phyloP scores from a whole-genome alignment of 257 asterid species.

The Petunia secreta region DNA sequence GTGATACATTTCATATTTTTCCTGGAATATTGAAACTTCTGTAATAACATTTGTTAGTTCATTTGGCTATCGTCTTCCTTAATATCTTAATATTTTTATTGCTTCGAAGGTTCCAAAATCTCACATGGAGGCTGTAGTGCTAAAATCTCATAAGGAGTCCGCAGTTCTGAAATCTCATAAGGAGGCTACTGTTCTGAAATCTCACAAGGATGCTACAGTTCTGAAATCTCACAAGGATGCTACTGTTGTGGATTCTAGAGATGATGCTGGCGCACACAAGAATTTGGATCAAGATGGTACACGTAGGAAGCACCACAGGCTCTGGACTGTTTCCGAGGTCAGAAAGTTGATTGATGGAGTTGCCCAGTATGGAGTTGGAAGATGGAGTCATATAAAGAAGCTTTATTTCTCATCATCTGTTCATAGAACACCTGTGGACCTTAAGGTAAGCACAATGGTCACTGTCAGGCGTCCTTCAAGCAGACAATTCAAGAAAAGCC shows the following conservation, averaged over 20 bases:
- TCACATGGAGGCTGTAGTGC: no score
- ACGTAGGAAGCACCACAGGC: slow-evolving; percentile 82
- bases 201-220: slow-evolving; percentile 20
- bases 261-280: slow-evolving; percentile 35
- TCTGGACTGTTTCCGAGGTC: slow-evolving; percentile 90
- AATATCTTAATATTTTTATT: neutral
- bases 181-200: slow-evolving; percentile 12
- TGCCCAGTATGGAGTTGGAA: slow-evolving; percentile 86
- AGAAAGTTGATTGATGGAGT: slow-evolving; percentile 84
- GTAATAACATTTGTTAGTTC: neutral
- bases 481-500: neutral
- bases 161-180: slow-evolving; percentile 13
- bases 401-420: slow-evolving; percentile 71
- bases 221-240: slow-evolving; percentile 30
- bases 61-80: slow-evolving; percentile 2
- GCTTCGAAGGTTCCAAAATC: no score
- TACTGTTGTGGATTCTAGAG: slow-evolving; percentile 37
- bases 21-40: neutral
- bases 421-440: slow-evolving; percentile 94
- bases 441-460: slow-evolving; percentile 57
- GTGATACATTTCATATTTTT: neutral
- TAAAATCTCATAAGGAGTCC: no score
- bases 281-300: slow-evolving; percentile 42
- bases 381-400: slow-evolving; percentile 90
- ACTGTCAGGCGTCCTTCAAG: neutral